Evolutionary conservation across 441 rosid species (phyloP), one percentile per base, ranked within the genome.

Genomic region (Breynia disticha): DNA sequence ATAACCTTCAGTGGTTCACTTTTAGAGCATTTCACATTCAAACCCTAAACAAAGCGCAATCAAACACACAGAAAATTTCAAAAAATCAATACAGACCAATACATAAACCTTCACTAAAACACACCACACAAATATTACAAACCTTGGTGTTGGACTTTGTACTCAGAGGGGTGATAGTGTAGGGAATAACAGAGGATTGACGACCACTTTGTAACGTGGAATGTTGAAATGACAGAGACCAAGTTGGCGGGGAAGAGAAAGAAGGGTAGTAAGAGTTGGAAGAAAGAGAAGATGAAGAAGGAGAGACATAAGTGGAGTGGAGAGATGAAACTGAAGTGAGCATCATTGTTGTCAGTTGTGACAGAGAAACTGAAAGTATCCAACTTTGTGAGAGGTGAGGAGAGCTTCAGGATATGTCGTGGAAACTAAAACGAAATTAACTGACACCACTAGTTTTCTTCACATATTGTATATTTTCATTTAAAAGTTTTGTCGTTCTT

Each of bases 1-100:
- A 91, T 91, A 57, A 91, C 95, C 69, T 84, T 88, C 71, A 91
- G 47, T 0, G 97, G 84, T 70, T 84, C 82, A 28, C 41, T 50
- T 14, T 65, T 57, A 14, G 84, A 87, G 77, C 94, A 78, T 60
- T 52, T 61, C 55, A 86, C 56, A 68, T 70, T 61, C 53, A 75
- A 61, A 16, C 70, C 72, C 81, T 74, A 24, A 24, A 24, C 32
- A 24, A 24, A 24, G 3, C 7, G 68, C 57, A 16, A 47, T 24
- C 22, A 16, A 42, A 8, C 54, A 21, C 22, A 28, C 13, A 61
- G 12, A 35, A 15, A 51, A 6, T n/a, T n/a, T n/a, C n/a, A n/a
- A n/a, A 19, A 48, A 3, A 52, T 3, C 15, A 5, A 20, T 22
- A 43, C 5, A 18, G 48, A n/a, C 16, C 21, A 10, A 6, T 1